Evolutionary conservation across 768 basidiomycete species (phyloP), one percentile per base, ranked within the genome.

Genomic region (Mycena kentingensis): DNA sequence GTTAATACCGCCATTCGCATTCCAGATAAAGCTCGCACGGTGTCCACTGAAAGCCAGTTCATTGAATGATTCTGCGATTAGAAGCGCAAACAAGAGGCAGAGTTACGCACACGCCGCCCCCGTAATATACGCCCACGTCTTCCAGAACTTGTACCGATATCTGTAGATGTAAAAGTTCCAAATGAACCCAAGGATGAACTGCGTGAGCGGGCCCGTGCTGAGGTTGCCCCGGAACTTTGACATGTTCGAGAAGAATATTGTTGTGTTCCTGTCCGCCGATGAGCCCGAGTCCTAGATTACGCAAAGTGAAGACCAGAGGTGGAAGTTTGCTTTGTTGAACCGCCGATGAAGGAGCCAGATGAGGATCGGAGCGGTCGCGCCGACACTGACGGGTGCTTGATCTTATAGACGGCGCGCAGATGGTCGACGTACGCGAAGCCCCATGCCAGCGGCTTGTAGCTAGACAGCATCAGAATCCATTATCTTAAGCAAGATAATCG

Each of bases 111-210:
- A 35, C 11, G 50, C 50, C 2, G 50, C 50, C 4, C 50, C 50
- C 11, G 25, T 45, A 21, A 52, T 52, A 34, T 52, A 52, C 4
- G 50, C 50, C 50, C 50, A 52, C 12, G 18, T 25, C 42, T 36
- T 52, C 50, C 50, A 52, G 43, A 52, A 52, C 16, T 45, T 35
- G 34, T 44, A 45, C n/a, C 35, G 50, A 42, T 52, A 52, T 11
- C 50, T 41, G 19, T 37, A 52, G 25, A 52, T 34, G 31, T 34
- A 52, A 16, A 52, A 52, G 32, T 44, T 38, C 50, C 50, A 52
- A 5, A 45, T 29, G 5, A 28, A 28, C 2, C 50, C 43, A n/a
- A 44, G 25, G 21, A 45, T 37, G 34, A 52, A 44, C 4, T 32
- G 31, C 16, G 43, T 52, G 5, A 52, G 26, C 0, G 42, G 34